Base-by-base conservation (phyloP, 2,329 filamentous ascomycete genomes). In the Chaetomium sp. region DNA sequence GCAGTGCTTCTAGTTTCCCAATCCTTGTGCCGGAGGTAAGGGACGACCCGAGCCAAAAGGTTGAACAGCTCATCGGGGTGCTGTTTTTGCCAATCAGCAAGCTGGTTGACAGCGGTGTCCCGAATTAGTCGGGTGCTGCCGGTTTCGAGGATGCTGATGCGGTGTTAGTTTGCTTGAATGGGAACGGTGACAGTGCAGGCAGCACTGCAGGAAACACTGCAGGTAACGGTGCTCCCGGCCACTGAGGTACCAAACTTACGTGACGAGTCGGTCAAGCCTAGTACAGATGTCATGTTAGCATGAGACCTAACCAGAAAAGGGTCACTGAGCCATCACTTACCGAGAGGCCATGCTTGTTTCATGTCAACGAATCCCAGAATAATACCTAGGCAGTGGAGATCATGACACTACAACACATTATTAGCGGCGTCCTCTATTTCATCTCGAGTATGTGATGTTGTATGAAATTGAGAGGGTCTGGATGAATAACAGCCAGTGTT, bases 61-160 rank as follows among this genome's bases (percentile, higher is more conserved):
- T 98, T 97, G 79, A 98, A 98, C 1, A 99, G 83, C 77, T 99
- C 96, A 79, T 99, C 94, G 0, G 95, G 95, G 73, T 98, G 95
- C 77, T 95, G 91, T 76, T 97, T 98, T 79, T 99, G 96, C 78
- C 97, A 95, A 79, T 99, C 95, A 67, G 93, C 95, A 68, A 99
- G 85, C 79, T 99, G 95, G 75, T 96, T 93, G 67, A 96, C 95
- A 68, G 95, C 96, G 68, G 95, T 99, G 75, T 97, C 96, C 71
- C 96, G 90, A 75, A 99, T 98, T 70, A 99, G 84, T 75, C 90
- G 90, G 66, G 95, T 99, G 80, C 94, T 98, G 72, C 95, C 95
- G 64, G 95, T 98, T 84, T 99, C 95, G 72, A 99, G 88, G 76
- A 99, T 87, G 70, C 93, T 97, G 77, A 59, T 47, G 59, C 10